Evolutionary conservation across 2,329 filamentous ascomycete species (phyloP).

Genomic region (Apiospora pterosperma): DNA sequence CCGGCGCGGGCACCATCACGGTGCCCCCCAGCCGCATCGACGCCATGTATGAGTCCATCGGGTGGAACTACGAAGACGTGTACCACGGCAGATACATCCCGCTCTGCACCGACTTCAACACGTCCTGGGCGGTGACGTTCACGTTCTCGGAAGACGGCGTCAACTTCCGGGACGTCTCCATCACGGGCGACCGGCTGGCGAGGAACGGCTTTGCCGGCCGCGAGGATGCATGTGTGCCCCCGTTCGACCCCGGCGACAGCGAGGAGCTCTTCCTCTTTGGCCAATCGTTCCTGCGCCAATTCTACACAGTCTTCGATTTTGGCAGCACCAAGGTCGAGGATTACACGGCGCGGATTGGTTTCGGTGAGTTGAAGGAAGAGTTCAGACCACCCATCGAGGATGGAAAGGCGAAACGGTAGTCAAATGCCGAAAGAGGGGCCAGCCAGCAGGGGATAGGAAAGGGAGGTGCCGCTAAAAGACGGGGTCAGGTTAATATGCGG

Average conservation of each 20-base stretch:
- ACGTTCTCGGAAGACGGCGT: slow-evolving; percentile 17
- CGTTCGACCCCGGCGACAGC: slow-evolving; percentile 23
- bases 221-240: slow-evolving; percentile 32
- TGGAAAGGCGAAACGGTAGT: not conserved
- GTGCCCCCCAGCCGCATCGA: slow-evolving; percentile 22
- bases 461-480: not conserved
- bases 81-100: slow-evolving; percentile 23
- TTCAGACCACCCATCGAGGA: slow-evolving; percentile 3
- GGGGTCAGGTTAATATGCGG: not conserved
- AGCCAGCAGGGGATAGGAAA: too few species aligned
- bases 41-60: slow-evolving; percentile 28
- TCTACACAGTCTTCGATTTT: slow-evolving; percentile 32
- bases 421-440: not conserved
- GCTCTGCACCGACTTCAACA: slow-evolving; percentile 33
- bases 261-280: slow-evolving; percentile 27
- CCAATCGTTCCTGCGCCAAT: slow-evolving; percentile 22
- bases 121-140: slow-evolving; percentile 30
- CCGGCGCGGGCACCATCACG: slow-evolving; percentile 23
- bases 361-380: slow-evolving; percentile 14
- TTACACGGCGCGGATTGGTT: slow-evolving; percentile 12
- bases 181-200: slow-evolving; percentile 29
- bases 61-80: slow-evolving; percentile 32
- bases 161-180: slow-evolving; percentile 15
- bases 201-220: slow-evolving; percentile 29
- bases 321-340: slow-evolving; percentile 14